Conservation (phyloP, 306 rosid species). For the Lotus japonicus region DNA sequence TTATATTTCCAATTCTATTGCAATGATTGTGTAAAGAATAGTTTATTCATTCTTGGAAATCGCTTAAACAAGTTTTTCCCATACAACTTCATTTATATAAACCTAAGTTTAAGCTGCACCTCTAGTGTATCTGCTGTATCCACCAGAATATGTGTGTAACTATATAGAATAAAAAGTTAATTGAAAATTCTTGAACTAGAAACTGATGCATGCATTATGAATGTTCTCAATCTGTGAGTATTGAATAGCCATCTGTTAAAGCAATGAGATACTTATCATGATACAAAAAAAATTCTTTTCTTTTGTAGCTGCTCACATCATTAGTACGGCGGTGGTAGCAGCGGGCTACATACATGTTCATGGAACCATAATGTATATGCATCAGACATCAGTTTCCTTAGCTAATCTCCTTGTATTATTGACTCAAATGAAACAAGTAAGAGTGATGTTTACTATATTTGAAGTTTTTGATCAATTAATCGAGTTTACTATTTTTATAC, state of each 20-base stretch:
- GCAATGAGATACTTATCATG: too few species aligned
- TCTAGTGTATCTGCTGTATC: not conserved
- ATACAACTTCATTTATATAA: not conserved
- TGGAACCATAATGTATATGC: constrained; percentile 1
- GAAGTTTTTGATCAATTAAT: constrained; percentile 11
- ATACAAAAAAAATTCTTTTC: not conserved
- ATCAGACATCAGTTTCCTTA: not conserved
- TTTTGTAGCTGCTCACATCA: constrained; percentile 82
- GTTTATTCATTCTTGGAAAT: not conserved
- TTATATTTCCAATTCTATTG: not conserved
- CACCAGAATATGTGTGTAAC: constrained; percentile 2
- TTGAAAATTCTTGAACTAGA: not conserved
- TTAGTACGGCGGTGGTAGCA: constrained; percentile 82
- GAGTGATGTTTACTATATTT: not conserved
- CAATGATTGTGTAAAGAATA: not conserved
- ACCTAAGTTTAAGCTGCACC: not conserved
- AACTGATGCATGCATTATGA: not conserved
- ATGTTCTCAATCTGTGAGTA: too few species aligned
- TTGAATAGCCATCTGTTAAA: too few species aligned
- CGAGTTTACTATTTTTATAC: not conserved
- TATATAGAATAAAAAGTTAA: not conserved
- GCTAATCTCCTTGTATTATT: constrained; percentile 4
- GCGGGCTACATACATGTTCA: constrained; percentile 12
- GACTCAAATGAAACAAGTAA: constrained; percentile 16
- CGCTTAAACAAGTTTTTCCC: not conserved